phyloP scores from a whole-genome alignment of 495 filamentous ascomycete genomes.

The Stereocaulon alpinum region DNA sequence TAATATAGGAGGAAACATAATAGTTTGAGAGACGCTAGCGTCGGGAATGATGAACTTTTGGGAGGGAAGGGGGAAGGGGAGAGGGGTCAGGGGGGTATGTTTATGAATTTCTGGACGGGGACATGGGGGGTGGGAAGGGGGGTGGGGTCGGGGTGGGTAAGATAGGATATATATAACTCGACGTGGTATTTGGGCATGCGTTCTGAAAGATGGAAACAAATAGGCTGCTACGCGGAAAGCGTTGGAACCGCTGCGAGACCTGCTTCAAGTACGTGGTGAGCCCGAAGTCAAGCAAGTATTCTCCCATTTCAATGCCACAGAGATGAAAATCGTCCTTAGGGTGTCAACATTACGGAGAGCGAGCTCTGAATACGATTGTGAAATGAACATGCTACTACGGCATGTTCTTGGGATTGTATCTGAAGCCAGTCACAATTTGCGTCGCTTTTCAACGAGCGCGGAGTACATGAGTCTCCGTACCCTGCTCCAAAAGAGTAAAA shows the following conservation, averaged over 20 bases:
- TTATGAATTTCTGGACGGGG: too few relatives aligned
- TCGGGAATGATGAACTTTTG: too few relatives aligned
- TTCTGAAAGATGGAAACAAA: background rate
- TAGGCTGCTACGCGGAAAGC: too few relatives aligned
- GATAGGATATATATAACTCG: too few relatives aligned
- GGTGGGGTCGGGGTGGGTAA: too few relatives aligned
- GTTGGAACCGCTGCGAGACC: background rate
- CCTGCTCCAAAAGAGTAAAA: too few relatives aligned
- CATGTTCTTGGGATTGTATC: background rate
- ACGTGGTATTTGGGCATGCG: background rate
- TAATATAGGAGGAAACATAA: too few relatives aligned
- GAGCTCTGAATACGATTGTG: conserved; percentile 1
- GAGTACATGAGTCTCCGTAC: background rate
- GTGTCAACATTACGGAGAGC: background rate
- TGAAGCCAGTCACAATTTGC: background rate
- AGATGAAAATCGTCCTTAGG: conserved; percentile 1
- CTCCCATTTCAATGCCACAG: background rate
- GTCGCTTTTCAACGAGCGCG: too few relatives aligned
- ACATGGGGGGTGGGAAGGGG: too few relatives aligned
- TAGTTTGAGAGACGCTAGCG: too few relatives aligned
- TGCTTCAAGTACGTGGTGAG: background rate
- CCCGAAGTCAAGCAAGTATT: background rate
- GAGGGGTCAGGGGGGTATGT: too few relatives aligned
- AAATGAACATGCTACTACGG: background rate
- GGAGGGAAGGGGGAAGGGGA: too few relatives aligned